A percentile compares a stretch with the other conserved stretches of the same genome.
phyloP scores from a whole-genome alignment of 2,329 filamentous ascomycete genomes.

The Aureobasidium sp. region DNA sequence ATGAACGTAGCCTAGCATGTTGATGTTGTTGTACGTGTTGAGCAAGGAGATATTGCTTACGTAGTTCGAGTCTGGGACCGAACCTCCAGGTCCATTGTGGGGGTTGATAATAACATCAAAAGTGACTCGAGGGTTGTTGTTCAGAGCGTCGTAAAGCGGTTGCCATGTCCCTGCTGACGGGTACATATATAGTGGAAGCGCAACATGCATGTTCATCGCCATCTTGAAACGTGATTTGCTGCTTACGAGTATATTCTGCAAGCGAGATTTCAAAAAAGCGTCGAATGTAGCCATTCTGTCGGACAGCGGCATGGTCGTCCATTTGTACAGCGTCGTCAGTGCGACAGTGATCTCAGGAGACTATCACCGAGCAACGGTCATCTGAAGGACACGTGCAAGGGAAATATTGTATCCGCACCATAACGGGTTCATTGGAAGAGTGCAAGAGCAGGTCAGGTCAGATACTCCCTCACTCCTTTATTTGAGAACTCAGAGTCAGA shows the following conservation, averaged over 20 bases:
- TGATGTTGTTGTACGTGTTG: constrained; percentile 24
- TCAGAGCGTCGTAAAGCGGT: constrained; percentile 22
- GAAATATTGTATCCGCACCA: neutral
- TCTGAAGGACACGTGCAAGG: neutral
- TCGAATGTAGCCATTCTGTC: neutral
- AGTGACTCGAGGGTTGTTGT: constrained; percentile 14
- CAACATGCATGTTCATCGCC: constrained; percentile 9
- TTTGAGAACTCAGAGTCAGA: neutral
- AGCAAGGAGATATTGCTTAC: constrained; percentile 21
- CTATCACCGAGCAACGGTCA: neutral
- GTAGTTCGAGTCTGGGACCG: constrained; percentile 24
- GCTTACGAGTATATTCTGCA: neutral
- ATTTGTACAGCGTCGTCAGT: neutral
- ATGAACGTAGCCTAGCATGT: constrained; percentile 28
- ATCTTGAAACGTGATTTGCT: neutral
- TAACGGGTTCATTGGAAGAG: neutral
- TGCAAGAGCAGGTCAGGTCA: neutral
- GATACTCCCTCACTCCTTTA: neutral
- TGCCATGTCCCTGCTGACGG: constrained; percentile 23
- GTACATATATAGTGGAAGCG: constrained; percentile 29
- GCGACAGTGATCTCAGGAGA: too few species aligned
- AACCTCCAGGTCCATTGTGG: constrained; percentile 18
- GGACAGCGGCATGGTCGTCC: neutral
- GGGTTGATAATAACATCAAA: constrained; percentile 21
- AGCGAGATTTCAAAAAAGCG: neutral